phyloP scores from a whole-genome alignment of 2,329 filamentous ascomycete genomes.

The Colletotrichum sp. region DNA sequence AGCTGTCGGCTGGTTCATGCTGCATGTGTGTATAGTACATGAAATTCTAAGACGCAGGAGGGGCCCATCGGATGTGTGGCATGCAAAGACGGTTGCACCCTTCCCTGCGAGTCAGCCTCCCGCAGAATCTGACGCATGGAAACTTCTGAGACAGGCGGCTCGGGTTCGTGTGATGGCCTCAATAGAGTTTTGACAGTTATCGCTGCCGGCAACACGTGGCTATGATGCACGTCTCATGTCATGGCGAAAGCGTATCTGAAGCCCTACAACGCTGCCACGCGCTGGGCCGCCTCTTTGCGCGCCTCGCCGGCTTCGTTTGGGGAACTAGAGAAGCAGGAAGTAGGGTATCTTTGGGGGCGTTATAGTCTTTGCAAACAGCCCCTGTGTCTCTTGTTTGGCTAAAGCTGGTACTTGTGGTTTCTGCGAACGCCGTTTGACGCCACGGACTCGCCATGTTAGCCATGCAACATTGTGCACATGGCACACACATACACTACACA shows the following conservation, averaged over 20 bases:
- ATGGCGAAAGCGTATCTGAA: conserved; percentile 10
- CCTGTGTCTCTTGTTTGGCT: not conserved
- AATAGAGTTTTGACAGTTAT: conserved; percentile 4
- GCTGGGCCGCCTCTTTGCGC: not conserved
- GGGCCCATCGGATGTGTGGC: not conserved
- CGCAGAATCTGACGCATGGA: conserved; percentile 12
- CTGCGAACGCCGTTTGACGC: not conserved
- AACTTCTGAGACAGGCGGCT: conserved; percentile 13
- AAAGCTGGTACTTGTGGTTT: not conserved
- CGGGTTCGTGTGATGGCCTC: conserved; percentile 7
- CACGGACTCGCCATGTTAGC: not conserved
- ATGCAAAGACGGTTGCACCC: not conserved
- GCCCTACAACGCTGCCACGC: conserved; percentile 1
- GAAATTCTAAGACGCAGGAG: not conserved
- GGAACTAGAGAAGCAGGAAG: not conserved
- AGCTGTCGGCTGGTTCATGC: not conserved
- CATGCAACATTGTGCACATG: not conserved
- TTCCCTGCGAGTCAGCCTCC: conserved; percentile 7
- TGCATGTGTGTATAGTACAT: not conserved
- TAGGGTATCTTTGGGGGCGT: not conserved
- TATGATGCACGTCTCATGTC: conserved; percentile 11
- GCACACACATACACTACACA: not conserved
- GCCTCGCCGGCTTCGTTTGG: not conserved
- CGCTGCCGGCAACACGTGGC: conserved; percentile 12
- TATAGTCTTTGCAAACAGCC: not conserved